A percentile compares a stretch with the other conserved stretches of the same genome.
phyloP scores from a whole-genome alignment of 441 rosid species.

The Euphorbia celastroides region DNA sequence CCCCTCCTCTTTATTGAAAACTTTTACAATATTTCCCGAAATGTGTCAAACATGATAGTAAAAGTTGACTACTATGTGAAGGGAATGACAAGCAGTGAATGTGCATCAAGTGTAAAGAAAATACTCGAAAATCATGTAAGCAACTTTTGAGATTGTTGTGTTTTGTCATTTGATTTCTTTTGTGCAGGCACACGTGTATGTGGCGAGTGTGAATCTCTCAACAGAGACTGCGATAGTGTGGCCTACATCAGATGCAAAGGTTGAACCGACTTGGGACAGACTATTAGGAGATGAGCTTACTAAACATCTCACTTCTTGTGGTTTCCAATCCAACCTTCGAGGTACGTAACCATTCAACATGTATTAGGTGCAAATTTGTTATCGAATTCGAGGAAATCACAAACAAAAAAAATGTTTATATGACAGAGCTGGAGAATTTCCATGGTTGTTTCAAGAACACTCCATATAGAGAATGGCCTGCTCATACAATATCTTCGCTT shows the following conservation, averaged over 20 bases:
- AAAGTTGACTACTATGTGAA: too few relatives aligned
- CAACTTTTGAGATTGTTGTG: not conserved
- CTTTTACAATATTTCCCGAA: not conserved
- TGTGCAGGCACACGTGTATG: conserved; percentile 77
- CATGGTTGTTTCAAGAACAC: not conserved
- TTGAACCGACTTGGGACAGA: conserved; percentile 63
- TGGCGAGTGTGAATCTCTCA: conserved; percentile 86
- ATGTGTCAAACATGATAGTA: too few relatives aligned
- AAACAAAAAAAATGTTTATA: too few relatives aligned
- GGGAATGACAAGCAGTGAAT: conserved; percentile 98
- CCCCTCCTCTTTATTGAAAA: not conserved
- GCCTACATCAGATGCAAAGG: conserved; percentile 79
- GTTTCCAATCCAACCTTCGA: too few relatives aligned
- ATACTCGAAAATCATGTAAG: conserved; percentile 86
- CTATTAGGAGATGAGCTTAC: conserved; percentile 14
- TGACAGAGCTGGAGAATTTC: not conserved
- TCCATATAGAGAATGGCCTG: not conserved
- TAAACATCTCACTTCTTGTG: conserved; percentile 20
- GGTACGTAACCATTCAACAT: too few relatives aligned
- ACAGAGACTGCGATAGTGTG: conserved; percentile 92
- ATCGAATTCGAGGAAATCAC: too few relatives aligned
- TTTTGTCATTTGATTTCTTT: not conserved
- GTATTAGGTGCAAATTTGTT: too few relatives aligned
- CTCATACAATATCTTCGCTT: not conserved
- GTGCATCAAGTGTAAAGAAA: conserved; percentile 89